phyloP scores from a whole-genome alignment of 1,139 yeast species.

The Blastobotrys aristatus region DNA sequence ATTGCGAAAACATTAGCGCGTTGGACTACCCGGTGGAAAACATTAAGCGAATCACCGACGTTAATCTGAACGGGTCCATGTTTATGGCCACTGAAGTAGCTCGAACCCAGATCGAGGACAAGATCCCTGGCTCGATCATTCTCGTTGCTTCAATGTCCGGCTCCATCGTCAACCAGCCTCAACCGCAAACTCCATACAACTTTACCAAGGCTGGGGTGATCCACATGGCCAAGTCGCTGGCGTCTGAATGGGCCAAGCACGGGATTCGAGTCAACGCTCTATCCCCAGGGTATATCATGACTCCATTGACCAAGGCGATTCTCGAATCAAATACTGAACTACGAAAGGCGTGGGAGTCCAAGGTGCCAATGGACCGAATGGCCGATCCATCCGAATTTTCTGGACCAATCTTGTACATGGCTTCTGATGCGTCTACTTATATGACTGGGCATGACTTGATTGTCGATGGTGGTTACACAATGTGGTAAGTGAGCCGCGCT shows the following conservation, averaged over 20 bases:
- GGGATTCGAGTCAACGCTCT: slow-evolving; percentile 73
- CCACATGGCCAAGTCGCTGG: slow-evolving; percentile 70
- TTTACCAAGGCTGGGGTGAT: slow-evolving; percentile 83
- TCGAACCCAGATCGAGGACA: slow-evolving; percentile 53
- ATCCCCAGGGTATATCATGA: slow-evolving; percentile 76
- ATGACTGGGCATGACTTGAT: slow-evolving; percentile 77
- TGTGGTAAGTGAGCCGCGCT: slow-evolving; percentile 44
- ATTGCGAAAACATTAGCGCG: slow-evolving; percentile 73
- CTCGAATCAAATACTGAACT: slow-evolving; percentile 47
- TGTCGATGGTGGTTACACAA: slow-evolving; percentile 79
- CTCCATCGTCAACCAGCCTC: slow-evolving; percentile 75
- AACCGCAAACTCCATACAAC: slow-evolving; percentile 79
- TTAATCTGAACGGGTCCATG: slow-evolving; percentile 70
- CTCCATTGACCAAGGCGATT: slow-evolving; percentile 59
- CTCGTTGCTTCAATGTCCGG: slow-evolving; percentile 87
- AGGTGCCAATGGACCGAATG: slow-evolving; percentile 74
- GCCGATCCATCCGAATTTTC: slow-evolving; percentile 74
- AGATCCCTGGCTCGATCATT: slow-evolving; percentile 55
- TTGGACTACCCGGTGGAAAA: slow-evolving; percentile 68
- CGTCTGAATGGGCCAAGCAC: slow-evolving; percentile 79
- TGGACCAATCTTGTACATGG: slow-evolving; percentile 71
- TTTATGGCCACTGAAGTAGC: slow-evolving; percentile 64
- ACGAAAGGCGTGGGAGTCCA: slow-evolving; percentile 55
- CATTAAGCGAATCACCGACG: slow-evolving; percentile 65
- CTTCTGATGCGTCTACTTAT: slow-evolving; percentile 68